These are phyloP conservation scores for Dujonia santamariae DNA, from an alignment of 1,139 yeast genomes.

Conservation along the genomic window DNA sequence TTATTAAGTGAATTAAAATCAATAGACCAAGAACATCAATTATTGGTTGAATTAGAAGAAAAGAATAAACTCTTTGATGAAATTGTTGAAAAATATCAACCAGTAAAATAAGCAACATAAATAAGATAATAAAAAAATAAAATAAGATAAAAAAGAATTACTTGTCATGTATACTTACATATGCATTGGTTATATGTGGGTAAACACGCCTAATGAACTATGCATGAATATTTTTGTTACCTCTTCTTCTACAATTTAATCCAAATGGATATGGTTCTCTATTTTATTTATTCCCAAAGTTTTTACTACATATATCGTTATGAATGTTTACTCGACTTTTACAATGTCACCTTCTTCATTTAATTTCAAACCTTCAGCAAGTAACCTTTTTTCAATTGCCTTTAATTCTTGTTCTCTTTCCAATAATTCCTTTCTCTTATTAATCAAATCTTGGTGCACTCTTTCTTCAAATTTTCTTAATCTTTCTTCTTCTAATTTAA, in stretches of 20 bases:
- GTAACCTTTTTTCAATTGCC: constrained; percentile 74
- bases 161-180: no score
- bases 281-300: not conserved
- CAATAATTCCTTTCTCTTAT: constrained; percentile 78
- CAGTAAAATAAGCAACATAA: constrained; percentile 1
- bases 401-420: constrained; percentile 87
- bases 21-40: constrained; percentile 49
- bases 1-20: constrained; percentile 38
- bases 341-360: constrained; percentile 43
- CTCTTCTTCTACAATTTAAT: no score
- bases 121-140: not conserved
- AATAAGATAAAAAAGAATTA: no score
- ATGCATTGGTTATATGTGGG: no score
- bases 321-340: no score
- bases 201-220: no score
- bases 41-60: constrained; percentile 47
- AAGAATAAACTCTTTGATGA: constrained; percentile 56
- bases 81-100: constrained; percentile 50
- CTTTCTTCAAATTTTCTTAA: constrained; percentile 77
- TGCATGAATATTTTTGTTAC: no score
- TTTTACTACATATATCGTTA: not conserved
- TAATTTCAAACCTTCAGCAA: constrained; percentile 51
- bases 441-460: constrained; percentile 84
- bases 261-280: no score
- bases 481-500: constrained; percentile 76